A percentile compares a stretch with the other conserved stretches of the same genome.
These are phyloP conservation scores for Rhododendron williamsianum DNA, from an alignment of 148 eudicot species.

Conservation along the genomic window DNA sequence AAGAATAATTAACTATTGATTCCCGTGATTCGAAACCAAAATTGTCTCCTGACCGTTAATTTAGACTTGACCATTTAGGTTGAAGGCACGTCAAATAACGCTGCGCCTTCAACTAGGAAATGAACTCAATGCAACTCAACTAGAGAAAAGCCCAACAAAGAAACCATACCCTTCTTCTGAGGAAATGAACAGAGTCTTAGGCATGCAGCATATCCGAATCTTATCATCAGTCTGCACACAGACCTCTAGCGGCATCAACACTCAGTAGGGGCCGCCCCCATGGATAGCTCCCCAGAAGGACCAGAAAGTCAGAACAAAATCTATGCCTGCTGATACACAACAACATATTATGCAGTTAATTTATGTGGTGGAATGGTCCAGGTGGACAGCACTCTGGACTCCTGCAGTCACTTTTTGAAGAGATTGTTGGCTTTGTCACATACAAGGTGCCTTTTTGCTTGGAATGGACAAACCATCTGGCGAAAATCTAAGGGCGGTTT, in stretches of 20 bases:
- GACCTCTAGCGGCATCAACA: conserved; percentile 9
- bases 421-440: background rate
- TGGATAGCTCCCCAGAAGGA: background rate
- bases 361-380: too few species aligned
- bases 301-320: background rate
- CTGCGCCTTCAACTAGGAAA: background rate
- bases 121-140: background rate
- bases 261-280: conserved; percentile 30
- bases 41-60: too few species aligned
- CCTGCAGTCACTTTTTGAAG: background rate
- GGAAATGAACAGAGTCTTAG: background rate
- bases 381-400: background rate
- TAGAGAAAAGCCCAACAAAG: background rate
- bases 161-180: conserved; percentile 26
- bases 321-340: background rate
- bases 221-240: conserved; percentile 12
- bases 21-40: too few species aligned
- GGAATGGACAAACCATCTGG: background rate
- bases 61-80: too few species aligned
- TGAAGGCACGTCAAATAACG: too few species aligned
- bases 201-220: background rate
- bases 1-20: too few species aligned
- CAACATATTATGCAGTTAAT: background rate
- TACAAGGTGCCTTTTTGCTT: background rate
- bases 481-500: background rate